A percentile compares a stretch with the other conserved stretches of the same genome.
These are phyloP conservation scores for Anisodus tanguticus DNA, from an alignment of 257 asterid genomes.

Conservation along the genomic window DNA sequence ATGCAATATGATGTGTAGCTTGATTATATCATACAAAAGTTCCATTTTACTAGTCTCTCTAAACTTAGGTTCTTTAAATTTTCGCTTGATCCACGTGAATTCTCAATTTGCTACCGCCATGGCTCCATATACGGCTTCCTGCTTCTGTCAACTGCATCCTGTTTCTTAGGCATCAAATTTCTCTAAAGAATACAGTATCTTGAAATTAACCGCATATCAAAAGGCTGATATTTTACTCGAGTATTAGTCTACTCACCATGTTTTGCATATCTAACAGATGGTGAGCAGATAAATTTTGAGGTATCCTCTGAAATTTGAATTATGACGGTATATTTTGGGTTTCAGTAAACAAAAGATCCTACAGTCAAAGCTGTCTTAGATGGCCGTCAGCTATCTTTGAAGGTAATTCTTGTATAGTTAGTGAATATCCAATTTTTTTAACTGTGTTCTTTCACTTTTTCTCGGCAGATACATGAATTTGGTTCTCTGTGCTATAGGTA, in stretches of 20 bases:
- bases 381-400: constrained; percentile 97
- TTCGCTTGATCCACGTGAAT: background rate
- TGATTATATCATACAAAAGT: background rate
- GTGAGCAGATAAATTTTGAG: background rate
- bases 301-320: constrained; percentile 17
- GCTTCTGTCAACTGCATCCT: background rate
- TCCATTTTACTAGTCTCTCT: constrained; percentile 10
- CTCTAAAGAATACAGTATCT: background rate
- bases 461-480: constrained; percentile 17
- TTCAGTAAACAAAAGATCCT: constrained; percentile 92
- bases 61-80: background rate
- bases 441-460: background rate
- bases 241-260: background rate
- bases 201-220: background rate
- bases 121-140: background rate
- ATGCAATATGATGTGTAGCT: constrained; percentile 24
- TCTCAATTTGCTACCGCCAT: constrained; percentile 8
- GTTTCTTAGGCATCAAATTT: background rate
- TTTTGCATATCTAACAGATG: constrained; percentile 27
- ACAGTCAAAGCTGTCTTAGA: constrained; percentile 92
- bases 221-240: background rate
- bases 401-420: constrained; percentile 53
- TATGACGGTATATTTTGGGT: constrained; percentile 39
- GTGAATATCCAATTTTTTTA: background rate
- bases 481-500: background rate